phyloP scores from a whole-genome alignment of 352 stramenopile genomes.

The Aphanomyces astaci region DNA sequence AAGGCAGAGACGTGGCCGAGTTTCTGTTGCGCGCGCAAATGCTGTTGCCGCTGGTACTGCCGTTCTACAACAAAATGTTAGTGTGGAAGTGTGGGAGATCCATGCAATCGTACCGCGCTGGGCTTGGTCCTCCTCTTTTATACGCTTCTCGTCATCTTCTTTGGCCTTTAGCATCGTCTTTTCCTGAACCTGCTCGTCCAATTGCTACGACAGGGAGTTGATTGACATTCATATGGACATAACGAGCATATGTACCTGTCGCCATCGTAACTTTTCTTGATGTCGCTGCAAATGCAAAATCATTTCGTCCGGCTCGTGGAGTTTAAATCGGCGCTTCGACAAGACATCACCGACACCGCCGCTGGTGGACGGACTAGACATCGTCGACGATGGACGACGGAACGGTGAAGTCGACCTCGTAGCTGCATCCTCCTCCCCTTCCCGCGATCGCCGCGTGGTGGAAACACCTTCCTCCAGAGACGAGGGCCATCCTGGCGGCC shows the following conservation, averaged over 20 bases:
- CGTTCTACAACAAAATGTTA: constrained; percentile 1
- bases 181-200: constrained; percentile 20
- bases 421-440: neutral
- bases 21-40: constrained; percentile 18
- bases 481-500: neutral
- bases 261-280: constrained; percentile 6
- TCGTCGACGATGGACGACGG: neutral
- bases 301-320: constrained; percentile 5
- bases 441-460: neutral
- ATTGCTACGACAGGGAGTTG: neutral
- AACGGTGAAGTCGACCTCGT: neutral
- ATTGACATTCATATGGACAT: neutral
- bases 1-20: constrained; percentile 15
- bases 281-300: neutral
- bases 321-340: constrained; percentile 8
- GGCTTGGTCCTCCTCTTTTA: neutral
- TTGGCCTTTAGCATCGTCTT: constrained; percentile 7
- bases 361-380: neutral
- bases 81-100: neutral
- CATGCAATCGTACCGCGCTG: neutral
- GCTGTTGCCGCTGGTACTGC: neutral
- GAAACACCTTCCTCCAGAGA: neutral
- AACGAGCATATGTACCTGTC: neutral
- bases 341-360: neutral
- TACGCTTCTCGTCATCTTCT: constrained; percentile 1